Evolutionary conservation across 495 filamentous ascomycete genomes (phyloP).

Genomic region (Articulospora tetracladia): DNA sequence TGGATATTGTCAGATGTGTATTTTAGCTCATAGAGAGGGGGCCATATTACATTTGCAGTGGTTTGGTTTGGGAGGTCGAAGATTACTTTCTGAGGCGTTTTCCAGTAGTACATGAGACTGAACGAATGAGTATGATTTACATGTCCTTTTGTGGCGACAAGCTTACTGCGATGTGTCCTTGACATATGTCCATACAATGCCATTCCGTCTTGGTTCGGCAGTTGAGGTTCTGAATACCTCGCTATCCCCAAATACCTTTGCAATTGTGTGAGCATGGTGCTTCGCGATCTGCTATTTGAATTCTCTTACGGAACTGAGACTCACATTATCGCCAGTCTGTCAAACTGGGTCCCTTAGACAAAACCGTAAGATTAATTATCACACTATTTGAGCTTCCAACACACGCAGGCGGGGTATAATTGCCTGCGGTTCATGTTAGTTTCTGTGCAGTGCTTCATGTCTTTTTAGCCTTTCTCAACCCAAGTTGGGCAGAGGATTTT

Average conservation of each 20-base stretch:
- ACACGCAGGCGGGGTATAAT: constrained; percentile 66
- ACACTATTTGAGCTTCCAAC: constrained; percentile 63
- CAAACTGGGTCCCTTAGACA: constrained; percentile 69
- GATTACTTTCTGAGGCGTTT: constrained; percentile 31
- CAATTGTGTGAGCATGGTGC: too few species aligned
- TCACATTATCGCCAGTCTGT: constrained; percentile 68
- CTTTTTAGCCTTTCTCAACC: too few species aligned
- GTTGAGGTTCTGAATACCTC: constrained; percentile 87
- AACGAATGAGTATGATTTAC: neutral
- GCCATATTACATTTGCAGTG: constrained; percentile 35
- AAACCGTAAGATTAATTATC: constrained; percentile 76
- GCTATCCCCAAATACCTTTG: constrained; percentile 60
- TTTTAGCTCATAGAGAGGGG: neutral
- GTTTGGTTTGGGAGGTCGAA: constrained; percentile 29
- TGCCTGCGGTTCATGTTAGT: too few species aligned
- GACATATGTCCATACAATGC: constrained; percentile 70
- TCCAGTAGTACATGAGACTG: constrained; percentile 56
- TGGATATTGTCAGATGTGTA: neutral
- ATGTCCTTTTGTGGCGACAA: too few species aligned
- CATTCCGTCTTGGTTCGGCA: constrained; percentile 68
- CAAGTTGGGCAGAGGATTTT: too few species aligned
- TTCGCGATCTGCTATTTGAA: too few species aligned
- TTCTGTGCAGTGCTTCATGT: too few species aligned
- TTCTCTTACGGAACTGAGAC: too few species aligned
- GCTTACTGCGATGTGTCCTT: constrained; percentile 75